Evolutionary conservation across 129 eudicot species (phyloP).

Genomic region (Lonicera japonica): DNA sequence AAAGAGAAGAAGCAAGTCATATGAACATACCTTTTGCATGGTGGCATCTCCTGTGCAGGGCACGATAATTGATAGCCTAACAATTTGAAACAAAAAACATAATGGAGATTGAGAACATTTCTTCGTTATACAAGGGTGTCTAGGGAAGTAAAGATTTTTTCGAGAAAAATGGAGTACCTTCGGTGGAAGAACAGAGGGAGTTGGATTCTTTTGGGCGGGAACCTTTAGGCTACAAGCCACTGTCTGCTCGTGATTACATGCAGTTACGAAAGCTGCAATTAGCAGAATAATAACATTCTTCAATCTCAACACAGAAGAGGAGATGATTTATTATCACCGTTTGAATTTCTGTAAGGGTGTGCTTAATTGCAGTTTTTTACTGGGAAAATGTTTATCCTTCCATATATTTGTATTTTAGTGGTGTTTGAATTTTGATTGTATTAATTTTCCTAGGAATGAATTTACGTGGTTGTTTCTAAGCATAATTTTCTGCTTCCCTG

Average conservation of each 20-base stretch:
- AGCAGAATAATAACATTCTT: no score
- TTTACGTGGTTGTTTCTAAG: no score
- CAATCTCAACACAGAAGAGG: background rate
- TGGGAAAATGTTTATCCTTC: no score
- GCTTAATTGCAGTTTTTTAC: no score
- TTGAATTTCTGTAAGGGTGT: no score
- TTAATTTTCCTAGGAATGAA: no score
- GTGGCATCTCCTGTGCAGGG: conserved; percentile 22
- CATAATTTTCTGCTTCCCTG: no score
- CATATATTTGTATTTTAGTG: no score
- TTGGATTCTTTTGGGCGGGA: conserved; percentile 25
- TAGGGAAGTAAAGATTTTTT: conserved; percentile 7
- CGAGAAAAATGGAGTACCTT: background rate
- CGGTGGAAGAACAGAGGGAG: background rate
- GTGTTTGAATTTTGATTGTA: no score
- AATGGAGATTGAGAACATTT: conserved; percentile 17
- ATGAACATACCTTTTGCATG: conserved; percentile 35
- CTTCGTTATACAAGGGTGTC: conserved; percentile 8
- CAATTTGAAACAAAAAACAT: conserved; percentile 13
- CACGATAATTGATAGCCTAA: conserved; percentile 42
- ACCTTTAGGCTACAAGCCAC: conserved; percentile 51
- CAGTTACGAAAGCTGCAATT: conserved; percentile 3
- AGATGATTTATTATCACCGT: background rate
- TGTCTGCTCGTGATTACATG: conserved; percentile 42
- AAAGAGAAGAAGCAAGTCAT: background rate